Evolutionary conservation across 495 filamentous ascomycete species (phyloP), one percentile per base, ranked within the genome.

Genomic region (Cladorrhinum samala): DNA sequence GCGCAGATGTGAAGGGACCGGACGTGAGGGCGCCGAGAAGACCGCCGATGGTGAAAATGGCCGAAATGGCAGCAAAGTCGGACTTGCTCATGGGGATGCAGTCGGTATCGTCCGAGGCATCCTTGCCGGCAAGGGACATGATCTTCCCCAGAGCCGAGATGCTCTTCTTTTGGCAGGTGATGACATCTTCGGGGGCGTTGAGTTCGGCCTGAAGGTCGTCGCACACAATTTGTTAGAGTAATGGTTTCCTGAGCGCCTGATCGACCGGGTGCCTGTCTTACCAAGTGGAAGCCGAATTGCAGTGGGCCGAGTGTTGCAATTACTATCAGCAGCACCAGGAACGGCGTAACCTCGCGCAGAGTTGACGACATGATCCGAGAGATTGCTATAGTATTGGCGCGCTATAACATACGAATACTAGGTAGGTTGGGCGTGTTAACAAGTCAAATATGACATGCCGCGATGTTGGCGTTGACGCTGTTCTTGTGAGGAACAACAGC

Each of bases 251-350:
- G n/a, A 36, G 18, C 14, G n/a, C 17, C 9, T 17, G 47, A 42
- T 21, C 44, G 46, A 54, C 14, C 43, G 37, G 24, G 25, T 11
- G n/a, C 17, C 1, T 18, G 40, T 46, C 69, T 63, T 79, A 95
- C 92, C 68, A 98, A 68, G 70, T 97, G 94, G 65, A 86, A 96
- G 18, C 94, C 93, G 60, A 96, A 97, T 61, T 95, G 90, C 8
- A 96, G 79, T 2, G 93, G 88, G 4, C 90, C 91, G 14, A 94
- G 63, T 3, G 85, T 87, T 45, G 77, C 75, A 60, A 87, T 75
- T 42, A 77, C 69, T 27, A 90, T 73, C 39, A 88, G 68, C 57
- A 83, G 74, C 59, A 84, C 57, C 48, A 91, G 73, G 61, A 87
- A 90, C 33, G 76, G 70, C 14, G 86, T 87, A 39, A 78, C 68